Evolutionary conservation across 2,329 filamentous ascomycete species (phyloP).

Genomic region (Aspergillus costaricaensis): DNA sequence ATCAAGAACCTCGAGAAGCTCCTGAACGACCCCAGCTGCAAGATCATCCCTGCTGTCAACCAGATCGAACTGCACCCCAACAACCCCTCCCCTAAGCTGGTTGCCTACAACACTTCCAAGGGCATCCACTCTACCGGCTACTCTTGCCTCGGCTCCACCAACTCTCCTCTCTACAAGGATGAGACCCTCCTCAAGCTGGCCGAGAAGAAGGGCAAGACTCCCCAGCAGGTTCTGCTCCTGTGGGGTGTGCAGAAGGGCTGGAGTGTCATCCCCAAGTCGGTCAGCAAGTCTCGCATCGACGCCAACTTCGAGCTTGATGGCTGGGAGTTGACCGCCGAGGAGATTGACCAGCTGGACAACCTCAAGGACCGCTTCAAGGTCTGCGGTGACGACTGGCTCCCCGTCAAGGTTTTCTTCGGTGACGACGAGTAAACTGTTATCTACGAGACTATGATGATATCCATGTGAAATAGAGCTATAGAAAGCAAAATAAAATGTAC

Average conservation of each 20-base stretch:
- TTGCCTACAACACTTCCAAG: conserved; percentile 54
- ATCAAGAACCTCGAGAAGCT: conserved; percentile 79
- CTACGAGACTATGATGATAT: conserved; percentile 16
- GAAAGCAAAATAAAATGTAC: conserved; percentile 8
- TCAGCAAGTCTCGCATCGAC: conserved; percentile 71
- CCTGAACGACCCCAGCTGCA: conserved; percentile 63
- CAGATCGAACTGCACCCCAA: conserved; percentile 61
- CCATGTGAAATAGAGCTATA: neutral
- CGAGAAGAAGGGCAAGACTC: conserved; percentile 57
- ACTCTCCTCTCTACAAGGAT: conserved; percentile 58
- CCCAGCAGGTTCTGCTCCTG: conserved; percentile 58
- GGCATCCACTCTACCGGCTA: conserved; percentile 59
- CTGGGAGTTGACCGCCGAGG: conserved; percentile 71
- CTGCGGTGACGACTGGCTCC: conserved; percentile 70
- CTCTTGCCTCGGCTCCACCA: conserved; percentile 58
- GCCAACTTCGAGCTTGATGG: conserved; percentile 76
- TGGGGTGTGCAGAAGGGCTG: conserved; percentile 82
- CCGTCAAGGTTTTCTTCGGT: conserved; percentile 78
- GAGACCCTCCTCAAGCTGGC: conserved; percentile 54
- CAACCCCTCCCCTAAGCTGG: conserved; percentile 68
- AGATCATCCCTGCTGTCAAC: conserved; percentile 54
- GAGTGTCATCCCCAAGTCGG: conserved; percentile 83
- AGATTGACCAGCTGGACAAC: conserved; percentile 67
- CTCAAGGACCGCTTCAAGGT: conserved; percentile 80
- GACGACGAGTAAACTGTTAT: conserved; percentile 68